Conservation (phyloP, 192 early-diverging fungal genomes). For the Backusella morwellensis region DNA sequence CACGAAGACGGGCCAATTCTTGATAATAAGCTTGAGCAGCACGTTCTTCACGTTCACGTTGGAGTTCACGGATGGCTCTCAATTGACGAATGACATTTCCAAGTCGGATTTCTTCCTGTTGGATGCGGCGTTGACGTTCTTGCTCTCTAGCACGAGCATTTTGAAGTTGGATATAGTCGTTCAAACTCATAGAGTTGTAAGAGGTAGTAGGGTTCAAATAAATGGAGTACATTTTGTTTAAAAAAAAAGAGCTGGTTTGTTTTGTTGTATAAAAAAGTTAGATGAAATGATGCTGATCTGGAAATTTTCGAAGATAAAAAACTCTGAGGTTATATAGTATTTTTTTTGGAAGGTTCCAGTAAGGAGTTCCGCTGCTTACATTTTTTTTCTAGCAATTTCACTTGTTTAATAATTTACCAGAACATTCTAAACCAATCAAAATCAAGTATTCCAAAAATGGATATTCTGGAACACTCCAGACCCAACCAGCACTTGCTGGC, state of each 20-base stretch:
- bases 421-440: not conserved
- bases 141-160: not conserved
- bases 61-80: not conserved
- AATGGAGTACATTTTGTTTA: not conserved
- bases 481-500: not conserved
- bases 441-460: not conserved
- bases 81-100: not conserved
- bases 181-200: not conserved
- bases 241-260: not conserved
- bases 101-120: conserved; percentile 1
- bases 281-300: not conserved
- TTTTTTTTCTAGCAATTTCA: not conserved
- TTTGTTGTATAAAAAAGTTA: not conserved
- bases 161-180: not conserved
- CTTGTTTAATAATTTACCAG: not conserved
- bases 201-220: not conserved
- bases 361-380: not conserved
- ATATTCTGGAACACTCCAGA: not conserved
- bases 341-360: conserved; percentile 6
- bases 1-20: not conserved
- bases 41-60: conserved; percentile 3
- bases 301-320: not conserved
- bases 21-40: not conserved
- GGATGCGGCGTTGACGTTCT: conserved; percentile 2
- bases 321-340: not conserved